Conservation (phyloP, 2,329 filamentous ascomycete genomes). For the Hypoxylon sp. region DNA sequence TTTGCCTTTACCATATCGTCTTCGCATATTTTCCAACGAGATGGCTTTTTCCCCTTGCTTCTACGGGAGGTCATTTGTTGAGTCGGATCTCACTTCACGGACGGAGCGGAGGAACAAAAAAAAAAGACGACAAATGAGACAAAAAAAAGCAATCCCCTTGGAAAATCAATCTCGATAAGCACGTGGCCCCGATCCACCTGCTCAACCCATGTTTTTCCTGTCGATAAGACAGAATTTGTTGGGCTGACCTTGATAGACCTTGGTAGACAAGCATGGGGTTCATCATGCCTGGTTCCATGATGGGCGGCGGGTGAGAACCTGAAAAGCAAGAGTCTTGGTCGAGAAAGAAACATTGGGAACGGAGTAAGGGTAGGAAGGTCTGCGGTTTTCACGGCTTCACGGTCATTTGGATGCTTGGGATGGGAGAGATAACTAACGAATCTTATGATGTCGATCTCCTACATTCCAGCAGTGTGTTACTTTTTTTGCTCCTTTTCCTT, state of each 20-base stretch:
- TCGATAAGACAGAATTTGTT: conserved; percentile 24
- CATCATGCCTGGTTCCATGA: conserved; percentile 12
- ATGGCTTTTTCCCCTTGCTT: conserved; percentile 1
- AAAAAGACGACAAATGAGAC: too few relatives aligned
- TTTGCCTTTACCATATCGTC: conserved; percentile 4
- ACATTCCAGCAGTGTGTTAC: not conserved
- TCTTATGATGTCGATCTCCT: not conserved
- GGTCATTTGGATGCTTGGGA: not conserved
- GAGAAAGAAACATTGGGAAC: not conserved
- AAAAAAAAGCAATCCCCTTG: not conserved
- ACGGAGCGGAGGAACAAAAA: conserved; percentile 9
- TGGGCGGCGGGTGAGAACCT: not conserved
- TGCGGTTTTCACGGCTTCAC: too few relatives aligned
- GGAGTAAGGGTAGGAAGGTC: conserved; percentile 1
- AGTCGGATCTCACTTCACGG: conserved; percentile 5
- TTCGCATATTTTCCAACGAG: conserved; percentile 7
- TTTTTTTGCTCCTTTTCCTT: not conserved
- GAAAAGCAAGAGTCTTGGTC: conserved; percentile 17
- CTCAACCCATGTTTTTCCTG: conserved; percentile 1
- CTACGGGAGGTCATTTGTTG: not conserved
- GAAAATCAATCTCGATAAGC: conserved; percentile 12
- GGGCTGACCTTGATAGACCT: conserved; percentile 14
- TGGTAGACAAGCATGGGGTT: conserved; percentile 1
- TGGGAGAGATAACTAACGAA: not conserved
- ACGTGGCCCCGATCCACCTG: conserved; percentile 21